These are phyloP conservation scores for Globisporangium paddicum DNA, from an alignment of 352 stramenopile genomes.

Conservation along the genomic window DNA sequence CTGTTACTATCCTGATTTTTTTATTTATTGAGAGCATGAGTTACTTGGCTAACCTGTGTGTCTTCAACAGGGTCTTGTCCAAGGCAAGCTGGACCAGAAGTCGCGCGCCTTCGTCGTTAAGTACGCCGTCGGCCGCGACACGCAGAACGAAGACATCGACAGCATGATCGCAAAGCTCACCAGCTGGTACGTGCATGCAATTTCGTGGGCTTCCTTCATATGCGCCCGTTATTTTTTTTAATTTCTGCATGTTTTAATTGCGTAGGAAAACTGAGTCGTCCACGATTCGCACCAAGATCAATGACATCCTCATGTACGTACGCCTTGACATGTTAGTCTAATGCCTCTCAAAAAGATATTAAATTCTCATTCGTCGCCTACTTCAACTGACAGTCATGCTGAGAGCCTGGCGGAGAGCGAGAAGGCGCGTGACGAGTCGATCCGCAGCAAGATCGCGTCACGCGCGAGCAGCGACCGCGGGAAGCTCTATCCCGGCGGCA, in stretches of 20 bases:
- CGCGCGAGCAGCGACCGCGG: constrained; percentile 42
- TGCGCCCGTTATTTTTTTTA: not conserved
- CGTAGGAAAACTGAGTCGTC: constrained; percentile 54
- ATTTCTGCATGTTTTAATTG: too few species aligned
- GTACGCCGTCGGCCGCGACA: constrained; percentile 87
- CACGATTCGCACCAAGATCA: constrained; percentile 57
- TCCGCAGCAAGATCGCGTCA: constrained; percentile 50
- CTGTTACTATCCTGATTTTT: not conserved
- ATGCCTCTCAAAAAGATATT: constrained; percentile 4
- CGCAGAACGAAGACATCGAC: constrained; percentile 78
- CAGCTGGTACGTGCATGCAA: constrained; percentile 41
- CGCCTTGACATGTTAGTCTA: not conserved
- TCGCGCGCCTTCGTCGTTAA: constrained; percentile 76
- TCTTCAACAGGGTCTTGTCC: constrained; percentile 62
- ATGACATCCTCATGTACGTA: constrained; percentile 70
- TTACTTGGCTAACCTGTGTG: too few species aligned
- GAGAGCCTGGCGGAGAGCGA: constrained; percentile 54
- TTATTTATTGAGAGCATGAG: not conserved
- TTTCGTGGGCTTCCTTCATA: not conserved
- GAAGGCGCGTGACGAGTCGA: constrained; percentile 35
- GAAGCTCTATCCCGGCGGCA: constrained; percentile 27
- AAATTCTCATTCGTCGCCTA: not conserved
- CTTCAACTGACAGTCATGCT: constrained; percentile 35
- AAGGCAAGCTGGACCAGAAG: constrained; percentile 91
- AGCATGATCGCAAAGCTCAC: constrained; percentile 87